Base-by-base conservation (phyloP, 2,329 filamentous ascomycete genomes). In the Alternaria angustiovoidea region DNA sequence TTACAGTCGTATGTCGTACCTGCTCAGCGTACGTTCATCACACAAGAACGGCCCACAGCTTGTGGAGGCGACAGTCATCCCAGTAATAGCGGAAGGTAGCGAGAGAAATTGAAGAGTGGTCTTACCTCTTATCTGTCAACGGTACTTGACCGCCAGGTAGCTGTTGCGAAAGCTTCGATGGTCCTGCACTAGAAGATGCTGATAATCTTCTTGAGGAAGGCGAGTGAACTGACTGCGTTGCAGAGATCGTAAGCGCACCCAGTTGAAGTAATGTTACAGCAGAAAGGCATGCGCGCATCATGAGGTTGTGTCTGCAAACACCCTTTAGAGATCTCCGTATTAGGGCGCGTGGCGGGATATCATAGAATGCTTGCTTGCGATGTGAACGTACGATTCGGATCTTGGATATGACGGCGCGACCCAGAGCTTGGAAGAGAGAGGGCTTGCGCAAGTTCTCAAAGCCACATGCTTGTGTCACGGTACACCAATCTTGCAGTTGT, bases 121-220 rank as follows among this genome's bases (percentile, higher is more conserved):
- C 63, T 65, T 59, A 69, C 68, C 62, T 69, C 22, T 57, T 54
- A 41, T 54, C 57, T 43, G 52, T 44, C 54, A 66, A 43, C 36
- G 60, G 42, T 24, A 32, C 42, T 36, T 65, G 64, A 49, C 30
- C 62, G 54, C 52, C 51, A 44, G 59, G 57, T 22, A 54, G 46
- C 56, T 54, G 57, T 28, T 39, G 62, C 57, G 64, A 57, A 30
- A 59, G 30, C 26, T 32, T 24, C 57, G 20, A 32, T 14, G 18
- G 24, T 26, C 26, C 14, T 26, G 7, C n/a, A 18, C 58, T 39
- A 12, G 20, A 6, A 7, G 3, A 11, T 38, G 38, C 3, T 49
- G 32, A 26, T 12, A 9, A 34, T 2, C 18, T n/a, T 4, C 30
- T n/a, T 43, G 39, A n/a, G 30, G 30, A 39, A 16, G 2, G 28